Base-by-base conservation (phyloP, 805 yeast species). In the Spathaspora hagerdaliae region DNA sequence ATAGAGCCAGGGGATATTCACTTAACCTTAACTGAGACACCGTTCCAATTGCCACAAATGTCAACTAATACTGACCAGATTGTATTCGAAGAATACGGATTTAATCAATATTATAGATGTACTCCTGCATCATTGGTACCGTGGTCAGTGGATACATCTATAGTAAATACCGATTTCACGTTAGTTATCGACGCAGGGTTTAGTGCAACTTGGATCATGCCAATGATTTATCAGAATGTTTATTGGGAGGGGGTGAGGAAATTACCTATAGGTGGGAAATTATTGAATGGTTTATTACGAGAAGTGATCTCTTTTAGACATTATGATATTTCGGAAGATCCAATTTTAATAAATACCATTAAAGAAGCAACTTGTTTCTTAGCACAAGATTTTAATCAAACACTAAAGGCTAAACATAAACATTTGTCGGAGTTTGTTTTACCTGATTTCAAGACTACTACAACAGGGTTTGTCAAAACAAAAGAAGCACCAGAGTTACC, bases 271-370 rank as follows among this genome's bases (percentile, higher is more conserved):
- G 99, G 94, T 0, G 99, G 99, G 0, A 77, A 87, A 46, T 72
- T 87, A 41, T 65, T 94, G 43, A 87, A 89, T 43, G 96, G 97
- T 3, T 79, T 84, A 41, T 64, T 95, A 43, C 75, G 90, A 51
- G 98, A 94, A 58, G 74, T 87, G 41, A 79, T 92, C 10, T 88
- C 97, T 2, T 94, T 86, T 59, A 74, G 97, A 44, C 94, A 94
- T 67, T 94, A 91, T 62, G 92, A 94, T 58, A 90, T 94, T 53
- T 82, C 88, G 59, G 97, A 94, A 49, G 99, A 95, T 63, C 84
- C 96, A 0, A 71, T 86, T 2, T 66, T 94, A 39, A 83, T 94
- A 41, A 88, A 90, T 58, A 82, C 85, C 40, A 86, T 95, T 52
- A 94, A 94, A 58, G 97, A 91, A 58, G 71, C 77, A 48, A 69